Evolutionary conservation across 768 basidiomycete genomes (phyloP), one percentile per base, ranked within the genome.

Genomic region (Galerina sulciceps): DNA sequence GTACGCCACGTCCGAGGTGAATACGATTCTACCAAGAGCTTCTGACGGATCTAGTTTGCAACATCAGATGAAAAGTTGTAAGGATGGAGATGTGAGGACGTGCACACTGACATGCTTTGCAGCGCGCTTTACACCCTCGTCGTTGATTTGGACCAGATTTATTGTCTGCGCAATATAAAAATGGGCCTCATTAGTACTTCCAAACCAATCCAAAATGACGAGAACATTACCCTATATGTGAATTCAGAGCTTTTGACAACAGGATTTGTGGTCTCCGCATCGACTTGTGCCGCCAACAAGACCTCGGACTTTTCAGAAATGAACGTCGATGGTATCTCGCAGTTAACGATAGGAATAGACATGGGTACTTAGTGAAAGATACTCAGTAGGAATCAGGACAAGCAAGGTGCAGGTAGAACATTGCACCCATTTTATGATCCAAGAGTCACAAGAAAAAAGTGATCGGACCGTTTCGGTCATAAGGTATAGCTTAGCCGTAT

Each of bases 1-100:
- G 85, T 87, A 36, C 89, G 85, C 93, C 93, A 95, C 43, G 90
- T 88, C 41, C 87, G 83, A 11, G 93, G 91, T 11, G 85, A 85
- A 71, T 95, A 94, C 0, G 84, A 79, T 71, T 90, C 88, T 0
- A 76, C 67, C 40, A 75, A 68, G 59, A 94, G 77, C 62, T 82
- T 85, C 43, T 71, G 71, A 48, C 79, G 81, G 52, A 94, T 89
- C 92, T 93, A 61, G 47, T 45, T n/a, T 59, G 54, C 22, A 38
- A 42, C 34, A 57, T 57, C 43, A 52, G 50, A 59, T 52, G 50
- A 46, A 36, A 22, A 23, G 15, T 36, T 41, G 37, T 26, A 52
- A 23, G 8, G 8, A 31, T 44, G 45, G 45, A 49, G 55, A 44
- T 42, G 20, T 37, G 4, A 52, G 50, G 50, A 36, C 10, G 38